Conservation (phyloP, 2,329 filamentous ascomycete genomes). For the Neonectria neomacrospora region DNA sequence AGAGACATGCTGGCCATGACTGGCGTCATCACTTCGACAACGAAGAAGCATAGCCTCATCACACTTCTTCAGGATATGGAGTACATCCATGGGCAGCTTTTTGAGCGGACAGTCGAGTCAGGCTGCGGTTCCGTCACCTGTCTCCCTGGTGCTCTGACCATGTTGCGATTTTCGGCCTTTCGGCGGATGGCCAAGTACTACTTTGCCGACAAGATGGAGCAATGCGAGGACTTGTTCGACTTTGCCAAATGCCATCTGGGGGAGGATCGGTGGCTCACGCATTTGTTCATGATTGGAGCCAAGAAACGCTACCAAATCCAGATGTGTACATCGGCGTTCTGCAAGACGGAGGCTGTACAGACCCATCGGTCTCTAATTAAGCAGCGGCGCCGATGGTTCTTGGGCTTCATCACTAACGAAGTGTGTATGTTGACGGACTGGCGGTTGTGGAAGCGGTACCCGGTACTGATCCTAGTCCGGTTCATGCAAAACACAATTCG, state of each 20-base stretch:
- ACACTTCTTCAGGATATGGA: constrained; percentile 98
- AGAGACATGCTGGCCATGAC: constrained; percentile 98
- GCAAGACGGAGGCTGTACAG: constrained; percentile 97
- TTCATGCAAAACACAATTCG: constrained; percentile 98
- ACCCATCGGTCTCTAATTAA: constrained; percentile 87
- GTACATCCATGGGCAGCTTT: constrained; percentile 95
- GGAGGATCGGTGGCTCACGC: constrained; percentile 96
- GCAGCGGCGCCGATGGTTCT: constrained; percentile 94
- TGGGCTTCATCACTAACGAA: constrained; percentile 97
- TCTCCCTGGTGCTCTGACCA: constrained; percentile 92
- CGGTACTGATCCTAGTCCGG: constrained; percentile 83
- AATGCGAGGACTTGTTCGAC: constrained; percentile 95
- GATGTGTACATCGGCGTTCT: constrained; percentile 97
- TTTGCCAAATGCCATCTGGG: constrained; percentile 95
- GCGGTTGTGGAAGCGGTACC: constrained; percentile 91
- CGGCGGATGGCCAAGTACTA: constrained; percentile 98
- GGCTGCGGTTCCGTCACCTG: constrained; percentile 95
- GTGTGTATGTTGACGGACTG: constrained; percentile 97
- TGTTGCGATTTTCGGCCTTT: constrained; percentile 95
- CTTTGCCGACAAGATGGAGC: constrained; percentile 95
- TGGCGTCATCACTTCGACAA: constrained; percentile 95
- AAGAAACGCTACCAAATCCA: constrained; percentile 95
- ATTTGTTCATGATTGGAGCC: constrained; percentile 98
- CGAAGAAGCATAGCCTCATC: constrained; percentile 86
- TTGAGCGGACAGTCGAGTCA: constrained; percentile 95